Evolutionary conservation across 805 yeast species (phyloP).

Genomic region (Schizosaccharomyces osmophilus): DNA sequence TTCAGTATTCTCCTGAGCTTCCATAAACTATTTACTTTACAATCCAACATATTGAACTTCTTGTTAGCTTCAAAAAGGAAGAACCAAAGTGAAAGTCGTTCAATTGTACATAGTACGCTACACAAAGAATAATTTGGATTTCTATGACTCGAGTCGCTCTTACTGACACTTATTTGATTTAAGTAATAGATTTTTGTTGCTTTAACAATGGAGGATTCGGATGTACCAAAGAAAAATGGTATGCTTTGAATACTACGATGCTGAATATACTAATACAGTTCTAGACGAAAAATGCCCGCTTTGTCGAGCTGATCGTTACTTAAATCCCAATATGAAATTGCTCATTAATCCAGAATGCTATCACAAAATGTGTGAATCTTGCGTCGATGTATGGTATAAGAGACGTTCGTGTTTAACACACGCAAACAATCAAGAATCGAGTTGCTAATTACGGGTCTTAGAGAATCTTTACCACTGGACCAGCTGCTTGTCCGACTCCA

Average conservation of each 20-base stretch:
- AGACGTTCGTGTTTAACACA: slow-evolving; percentile 10
- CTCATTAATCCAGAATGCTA: slow-evolving; percentile 92
- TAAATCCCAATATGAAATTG: slow-evolving; percentile 80
- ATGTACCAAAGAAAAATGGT: neutral
- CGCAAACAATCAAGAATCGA: slow-evolving; percentile 16
- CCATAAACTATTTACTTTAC: no score
- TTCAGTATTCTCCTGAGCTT: no score
- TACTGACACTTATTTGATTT: no score
- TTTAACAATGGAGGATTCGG: neutral
- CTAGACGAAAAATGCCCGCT: slow-evolving; percentile 70
- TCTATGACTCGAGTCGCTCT: no score
- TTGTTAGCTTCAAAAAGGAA: no score
- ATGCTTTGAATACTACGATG: neutral
- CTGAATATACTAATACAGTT: neutral
- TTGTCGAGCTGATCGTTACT: slow-evolving; percentile 81
- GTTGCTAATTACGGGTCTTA: slow-evolving; percentile 40
- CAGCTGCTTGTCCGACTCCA: slow-evolving; percentile 89
- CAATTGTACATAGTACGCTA: no score
- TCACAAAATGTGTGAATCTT: slow-evolving; percentile 65
- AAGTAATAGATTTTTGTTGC: no score
- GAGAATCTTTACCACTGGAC: slow-evolving; percentile 78
- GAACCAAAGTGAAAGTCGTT: no score
- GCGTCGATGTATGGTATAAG: neutral
- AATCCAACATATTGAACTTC: no score
- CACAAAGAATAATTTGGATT: no score